phyloP scores from a whole-genome alignment of 495 filamentous ascomycete genomes.

The Tuber microsphaerosporum region DNA sequence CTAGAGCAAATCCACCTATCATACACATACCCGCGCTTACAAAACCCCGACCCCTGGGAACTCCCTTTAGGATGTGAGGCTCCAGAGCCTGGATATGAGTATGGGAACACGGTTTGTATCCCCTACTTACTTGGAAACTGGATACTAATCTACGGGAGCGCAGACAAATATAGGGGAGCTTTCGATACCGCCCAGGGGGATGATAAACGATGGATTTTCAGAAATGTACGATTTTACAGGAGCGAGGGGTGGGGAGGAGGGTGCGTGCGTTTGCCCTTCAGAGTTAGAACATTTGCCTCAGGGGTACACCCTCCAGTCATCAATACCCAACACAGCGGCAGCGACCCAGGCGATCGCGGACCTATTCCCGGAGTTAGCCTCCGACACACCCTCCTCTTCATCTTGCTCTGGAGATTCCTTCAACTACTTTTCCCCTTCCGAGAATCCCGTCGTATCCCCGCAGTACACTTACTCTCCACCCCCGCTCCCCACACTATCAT shows the following conservation, averaged over 20 bases:
- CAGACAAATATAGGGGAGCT: not conserved
- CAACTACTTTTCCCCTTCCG: not conserved
- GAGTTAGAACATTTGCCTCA: not conserved
- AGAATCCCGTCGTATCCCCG: not conserved
- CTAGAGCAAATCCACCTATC: not conserved
- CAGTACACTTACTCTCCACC: not conserved
- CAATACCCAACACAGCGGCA: slow-evolving; percentile 8
- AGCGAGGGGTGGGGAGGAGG: not conserved
- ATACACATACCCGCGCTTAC: not conserved
- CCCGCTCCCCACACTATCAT: not conserved
- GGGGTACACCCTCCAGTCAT: not conserved
- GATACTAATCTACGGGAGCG: not conserved
- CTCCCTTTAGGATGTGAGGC: not conserved
- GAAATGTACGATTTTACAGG: not conserved
- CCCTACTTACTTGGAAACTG: not conserved
- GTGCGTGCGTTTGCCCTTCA: not conserved
- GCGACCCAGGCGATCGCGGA: slow-evolving; percentile 23
- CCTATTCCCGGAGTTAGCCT: slow-evolving; percentile 23
- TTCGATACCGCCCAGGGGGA: not conserved
- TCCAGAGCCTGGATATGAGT: not conserved
- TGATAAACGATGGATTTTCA: not conserved
- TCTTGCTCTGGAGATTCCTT: not conserved
- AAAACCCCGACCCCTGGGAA: not conserved
- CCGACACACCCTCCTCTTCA: not conserved
- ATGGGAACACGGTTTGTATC: not conserved